Base-by-base conservation (phyloP, 805 yeast species). In the Metschnikowia koreensis region DNA sequence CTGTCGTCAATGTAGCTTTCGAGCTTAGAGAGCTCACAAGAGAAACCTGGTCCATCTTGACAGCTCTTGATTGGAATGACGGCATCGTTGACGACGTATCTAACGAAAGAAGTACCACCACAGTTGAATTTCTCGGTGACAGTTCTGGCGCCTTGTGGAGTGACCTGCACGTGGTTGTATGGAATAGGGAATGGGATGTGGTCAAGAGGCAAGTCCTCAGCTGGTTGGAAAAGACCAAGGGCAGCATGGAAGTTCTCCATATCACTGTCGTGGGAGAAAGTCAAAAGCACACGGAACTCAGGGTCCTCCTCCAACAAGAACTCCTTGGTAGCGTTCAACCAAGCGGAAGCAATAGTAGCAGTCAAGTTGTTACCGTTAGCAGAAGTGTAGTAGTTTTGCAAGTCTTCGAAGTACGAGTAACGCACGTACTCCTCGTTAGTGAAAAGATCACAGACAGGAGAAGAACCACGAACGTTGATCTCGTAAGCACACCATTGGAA, bases 141-240 rank as follows among this genome's bases (percentile, higher is more conserved):
- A 38, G 67, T 57, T 54, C 76, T 61, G 10, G 75, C 75, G 36
- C 73, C 74, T 62, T 70, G 74, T 8, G 77, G 77, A 29, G 68
- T 67, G 39, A 69, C 53, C 34, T 65, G 63, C 12, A 68, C 61
- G 50, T 69, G 75, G 6, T 10, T 31, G 34, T 31, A 31, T 10
- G 34, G 34, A 31, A 31, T 31, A 31, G 34, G 34, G 34, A 31
- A 31, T 31, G 34, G 34, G 13, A 31, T 31, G 13, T 31, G 34
- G 34, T 31, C 34, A 31, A 31, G 34, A 31, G 34, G 34, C 34
- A 31, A 31, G 34, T 31, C 34, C 34, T 31, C 34, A 31, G 34
- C 34, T 10, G 34, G 34, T 12, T 31, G 34, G 34, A 31, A 31
- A 31, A 31, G 34, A 31, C 34, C 34, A 6, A 31, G 34, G 13